Evolutionary conservation across 2,329 filamentous ascomycete species (phyloP).

Genomic region (Colletotrichum karsti): DNA sequence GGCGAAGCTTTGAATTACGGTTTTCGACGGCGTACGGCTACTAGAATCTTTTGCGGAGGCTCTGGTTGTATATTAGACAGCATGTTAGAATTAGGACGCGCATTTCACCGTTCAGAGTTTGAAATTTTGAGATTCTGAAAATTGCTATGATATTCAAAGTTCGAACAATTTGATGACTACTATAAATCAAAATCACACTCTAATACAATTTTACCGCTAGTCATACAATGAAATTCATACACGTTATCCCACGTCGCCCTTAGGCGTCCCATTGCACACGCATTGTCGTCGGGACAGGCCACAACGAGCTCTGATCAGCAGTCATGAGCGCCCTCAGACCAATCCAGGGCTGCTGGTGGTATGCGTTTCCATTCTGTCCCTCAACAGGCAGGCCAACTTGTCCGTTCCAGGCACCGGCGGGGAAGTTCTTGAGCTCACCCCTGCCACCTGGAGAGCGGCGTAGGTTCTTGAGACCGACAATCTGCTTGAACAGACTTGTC

Average conservation of each 20-base stretch:
- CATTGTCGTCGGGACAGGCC: constrained; percentile 34
- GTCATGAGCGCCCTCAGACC: constrained; percentile 35
- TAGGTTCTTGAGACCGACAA: constrained; percentile 35
- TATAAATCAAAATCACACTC: not conserved
- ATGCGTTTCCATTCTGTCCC: constrained; percentile 7
- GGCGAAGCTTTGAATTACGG: constrained; percentile 6
- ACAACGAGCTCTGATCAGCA: constrained; percentile 34
- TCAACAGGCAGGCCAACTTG: constrained; percentile 28
- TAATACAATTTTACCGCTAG: not conserved
- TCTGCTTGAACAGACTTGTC: constrained; percentile 33
- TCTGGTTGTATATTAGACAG: not conserved
- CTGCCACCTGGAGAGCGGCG: constrained; percentile 32
- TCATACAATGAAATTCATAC: not conserved
- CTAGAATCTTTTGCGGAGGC: not conserved
- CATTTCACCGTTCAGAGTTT: not conserved
- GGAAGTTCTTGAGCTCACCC: constrained; percentile 35
- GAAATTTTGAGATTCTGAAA: too few relatives aligned
- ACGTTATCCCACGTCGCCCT: not conserved
- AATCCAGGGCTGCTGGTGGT: constrained; percentile 25
- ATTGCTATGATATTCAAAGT: not conserved
- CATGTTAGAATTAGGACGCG: not conserved
- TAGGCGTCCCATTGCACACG: constrained; percentile 34
- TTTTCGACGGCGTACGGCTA: not conserved
- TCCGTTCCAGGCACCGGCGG: constrained; percentile 30
- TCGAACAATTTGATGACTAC: too few relatives aligned